These are phyloP conservation scores for Pseudogymnoascus sp. DNA, from an alignment of 2,329 filamentous ascomycete species.

Conservation along the genomic window DNA sequence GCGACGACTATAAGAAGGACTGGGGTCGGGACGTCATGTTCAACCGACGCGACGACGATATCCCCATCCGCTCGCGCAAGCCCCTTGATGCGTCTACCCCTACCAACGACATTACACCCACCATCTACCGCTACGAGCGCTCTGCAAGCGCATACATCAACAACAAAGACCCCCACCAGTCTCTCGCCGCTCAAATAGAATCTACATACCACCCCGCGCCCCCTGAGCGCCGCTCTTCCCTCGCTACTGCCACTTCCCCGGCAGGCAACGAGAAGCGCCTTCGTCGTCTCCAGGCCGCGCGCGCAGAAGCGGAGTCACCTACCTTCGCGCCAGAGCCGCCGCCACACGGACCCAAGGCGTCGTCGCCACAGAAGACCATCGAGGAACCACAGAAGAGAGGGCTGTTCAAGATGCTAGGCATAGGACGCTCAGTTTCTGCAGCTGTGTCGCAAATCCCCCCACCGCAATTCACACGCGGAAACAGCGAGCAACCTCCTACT, in stretches of 20 bases:
- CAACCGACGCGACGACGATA: constrained; percentile 14
- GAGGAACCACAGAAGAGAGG: not conserved
- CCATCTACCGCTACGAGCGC: constrained; percentile 15
- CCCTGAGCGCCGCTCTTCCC: constrained; percentile 24
- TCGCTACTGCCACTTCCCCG: constrained; percentile 16
- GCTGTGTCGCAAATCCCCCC: not conserved
- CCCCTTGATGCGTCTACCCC: constrained; percentile 14
- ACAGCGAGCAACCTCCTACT: not conserved
- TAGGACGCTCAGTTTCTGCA: not conserved
- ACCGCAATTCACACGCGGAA: not conserved
- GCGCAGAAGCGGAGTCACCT: not conserved
- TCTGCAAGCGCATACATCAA: not conserved
- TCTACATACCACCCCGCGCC: constrained; percentile 16
- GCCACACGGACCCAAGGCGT: not conserved
- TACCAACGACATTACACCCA: not conserved
- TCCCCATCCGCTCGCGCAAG: constrained; percentile 17
- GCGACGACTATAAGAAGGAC: constrained; percentile 12
- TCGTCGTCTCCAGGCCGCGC: not conserved
- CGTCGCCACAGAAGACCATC: not conserved
- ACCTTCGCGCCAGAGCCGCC: not conserved
- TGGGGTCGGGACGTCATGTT: constrained; percentile 25
- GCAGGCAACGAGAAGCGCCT: constrained; percentile 2
- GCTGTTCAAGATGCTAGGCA: not conserved
- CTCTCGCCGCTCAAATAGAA: constrained; percentile 14
- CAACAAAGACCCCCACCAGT: constrained; percentile 6